Conservation (phyloP, 192 early-diverging fungal genomes). For the Chytriomyces sp. region DNA sequence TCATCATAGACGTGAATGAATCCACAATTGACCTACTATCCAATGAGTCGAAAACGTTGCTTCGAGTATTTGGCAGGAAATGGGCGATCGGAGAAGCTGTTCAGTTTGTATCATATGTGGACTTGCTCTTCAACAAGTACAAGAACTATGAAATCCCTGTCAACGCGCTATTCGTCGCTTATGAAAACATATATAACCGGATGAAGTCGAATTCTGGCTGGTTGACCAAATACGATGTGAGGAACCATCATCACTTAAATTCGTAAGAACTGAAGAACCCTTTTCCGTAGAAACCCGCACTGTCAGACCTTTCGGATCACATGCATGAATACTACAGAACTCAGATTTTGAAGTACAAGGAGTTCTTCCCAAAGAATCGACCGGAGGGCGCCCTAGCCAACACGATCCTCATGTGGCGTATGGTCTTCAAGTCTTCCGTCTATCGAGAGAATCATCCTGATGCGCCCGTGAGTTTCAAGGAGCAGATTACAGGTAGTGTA, state of each 20-base stretch:
- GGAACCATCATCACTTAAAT: neutral
- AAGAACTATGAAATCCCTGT: constrained; percentile 42
- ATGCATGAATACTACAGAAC: constrained; percentile 51
- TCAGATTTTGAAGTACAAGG: constrained; percentile 54
- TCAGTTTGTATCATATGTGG: constrained; percentile 46
- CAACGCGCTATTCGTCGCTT: constrained; percentile 38
- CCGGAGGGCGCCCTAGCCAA: constrained; percentile 46
- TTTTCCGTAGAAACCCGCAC: constrained; percentile 33
- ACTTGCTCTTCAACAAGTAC: constrained; percentile 52
- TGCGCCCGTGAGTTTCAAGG: constrained; percentile 44
- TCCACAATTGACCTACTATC: constrained; percentile 42
- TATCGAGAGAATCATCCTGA: constrained; percentile 48
- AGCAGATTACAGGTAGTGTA: constrained; percentile 15
- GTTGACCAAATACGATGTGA: constrained; percentile 38
- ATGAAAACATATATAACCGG: constrained; percentile 38
- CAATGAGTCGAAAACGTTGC: constrained; percentile 40
- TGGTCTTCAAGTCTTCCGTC: constrained; percentile 46
- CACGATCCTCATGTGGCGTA: constrained; percentile 51
- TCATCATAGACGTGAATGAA: constrained; percentile 29
- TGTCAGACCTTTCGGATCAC: constrained; percentile 46
- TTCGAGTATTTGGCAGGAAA: constrained; percentile 30
- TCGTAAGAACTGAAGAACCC: neutral
- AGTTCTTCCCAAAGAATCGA: constrained; percentile 55
- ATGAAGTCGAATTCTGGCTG: constrained; percentile 41
- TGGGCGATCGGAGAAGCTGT: constrained; percentile 51